Conservation (phyloP, 83 land plant species). For the Picea abies region DNA sequence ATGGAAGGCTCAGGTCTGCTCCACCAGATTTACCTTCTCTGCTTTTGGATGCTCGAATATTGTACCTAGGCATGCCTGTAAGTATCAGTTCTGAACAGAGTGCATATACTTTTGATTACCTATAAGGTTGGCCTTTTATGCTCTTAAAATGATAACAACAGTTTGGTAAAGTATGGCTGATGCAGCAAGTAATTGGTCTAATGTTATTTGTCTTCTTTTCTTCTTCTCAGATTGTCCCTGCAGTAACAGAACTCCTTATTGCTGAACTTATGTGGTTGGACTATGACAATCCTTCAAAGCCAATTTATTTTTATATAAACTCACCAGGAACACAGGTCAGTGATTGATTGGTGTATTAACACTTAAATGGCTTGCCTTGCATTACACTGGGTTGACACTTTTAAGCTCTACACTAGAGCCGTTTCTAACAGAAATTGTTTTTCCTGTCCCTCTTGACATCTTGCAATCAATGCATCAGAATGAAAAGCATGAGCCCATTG, state of each 20-base stretch:
- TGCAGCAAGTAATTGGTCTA: background rate
- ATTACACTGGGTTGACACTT: background rate
- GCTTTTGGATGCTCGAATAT: constrained; percentile 81
- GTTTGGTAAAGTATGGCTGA: background rate
- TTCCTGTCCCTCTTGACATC: background rate
- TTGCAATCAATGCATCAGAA: constrained; percentile 40
- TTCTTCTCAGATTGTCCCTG: constrained; percentile 73
- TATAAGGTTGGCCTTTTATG: background rate
- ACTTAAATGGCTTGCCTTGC: background rate
- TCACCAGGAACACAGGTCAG: constrained; percentile 92
- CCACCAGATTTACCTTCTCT: constrained; percentile 97
- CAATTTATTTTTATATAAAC: constrained; percentile 86
- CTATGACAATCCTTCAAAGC: constrained; percentile 76
- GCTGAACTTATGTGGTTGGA: constrained; percentile 87
- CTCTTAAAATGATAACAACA: background rate
- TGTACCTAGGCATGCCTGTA: constrained; percentile 91
- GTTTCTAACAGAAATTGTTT: background rate
- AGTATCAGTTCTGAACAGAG: constrained; percentile 15
- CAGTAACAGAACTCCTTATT: constrained; percentile 88
- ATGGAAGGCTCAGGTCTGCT: constrained; percentile 62
- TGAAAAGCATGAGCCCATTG: constrained; percentile 78
- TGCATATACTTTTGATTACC: background rate
- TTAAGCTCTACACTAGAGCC: background rate
- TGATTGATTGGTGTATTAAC: background rate
- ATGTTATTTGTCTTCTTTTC: constrained; percentile 10